Evolutionary conservation across 495 filamentous ascomycete species (phyloP).

Genomic region (Penicillium manginii): DNA sequence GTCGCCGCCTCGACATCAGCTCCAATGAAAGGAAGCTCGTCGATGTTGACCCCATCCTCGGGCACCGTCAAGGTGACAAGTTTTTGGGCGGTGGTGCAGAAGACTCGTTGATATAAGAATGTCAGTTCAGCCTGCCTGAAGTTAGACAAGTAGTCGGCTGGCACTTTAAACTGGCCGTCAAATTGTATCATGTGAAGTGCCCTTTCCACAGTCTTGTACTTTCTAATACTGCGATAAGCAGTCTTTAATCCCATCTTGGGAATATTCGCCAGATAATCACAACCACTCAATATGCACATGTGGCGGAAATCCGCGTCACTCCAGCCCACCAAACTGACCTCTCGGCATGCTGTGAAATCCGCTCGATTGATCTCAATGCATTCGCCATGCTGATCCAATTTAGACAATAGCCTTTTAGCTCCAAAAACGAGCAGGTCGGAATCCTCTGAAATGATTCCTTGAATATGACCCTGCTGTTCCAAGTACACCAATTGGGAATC

Average conservation of each 20-base stretch:
- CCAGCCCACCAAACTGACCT: constrained; percentile 90
- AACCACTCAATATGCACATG: constrained; percentile 98
- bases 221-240: constrained; percentile 85
- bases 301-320: constrained; percentile 85
- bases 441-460: constrained; percentile 92
- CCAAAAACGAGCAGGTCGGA: constrained; percentile 97
- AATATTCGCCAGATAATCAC: constrained; percentile 89
- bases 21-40: constrained; percentile 80
- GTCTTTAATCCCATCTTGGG: constrained; percentile 89
- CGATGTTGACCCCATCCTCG: constrained; percentile 59
- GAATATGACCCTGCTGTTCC: constrained; percentile 78
- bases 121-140: constrained; percentile 89
- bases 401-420: constrained; percentile 85
- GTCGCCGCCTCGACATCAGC: constrained; percentile 65
- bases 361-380: constrained; percentile 87
- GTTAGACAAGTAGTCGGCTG: constrained; percentile 71
- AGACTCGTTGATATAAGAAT: constrained; percentile 93
- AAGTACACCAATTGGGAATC: constrained; percentile 95
- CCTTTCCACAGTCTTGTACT: constrained; percentile 83
- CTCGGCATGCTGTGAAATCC: constrained; percentile 85
- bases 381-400: constrained; percentile 90
- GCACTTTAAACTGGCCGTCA: constrained; percentile 80
- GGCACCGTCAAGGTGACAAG: constrained; percentile 74
- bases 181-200: constrained; percentile 83
- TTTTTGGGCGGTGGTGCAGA: constrained; percentile 70